Percentiles rank a stretch among this genome's conserved stretches.
Conservation (phyloP, 768 basidiomycete genomes). For the Boletus rubroflammeus region DNA sequence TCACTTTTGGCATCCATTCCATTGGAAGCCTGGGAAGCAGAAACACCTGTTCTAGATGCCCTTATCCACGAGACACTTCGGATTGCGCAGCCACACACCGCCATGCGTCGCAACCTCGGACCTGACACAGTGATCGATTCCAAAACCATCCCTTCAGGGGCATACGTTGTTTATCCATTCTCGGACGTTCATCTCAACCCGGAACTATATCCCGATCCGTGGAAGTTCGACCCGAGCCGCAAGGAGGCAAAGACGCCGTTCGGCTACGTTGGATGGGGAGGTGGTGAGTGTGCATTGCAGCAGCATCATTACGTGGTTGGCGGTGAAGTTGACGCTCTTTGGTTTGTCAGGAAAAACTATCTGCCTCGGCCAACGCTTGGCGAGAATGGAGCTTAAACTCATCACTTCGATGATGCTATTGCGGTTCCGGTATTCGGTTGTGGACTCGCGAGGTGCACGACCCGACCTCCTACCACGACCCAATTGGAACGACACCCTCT, state of each 20-base stretch:
- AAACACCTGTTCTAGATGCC: slow-evolving; percentile 67
- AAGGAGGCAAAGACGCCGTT: slow-evolving; percentile 50
- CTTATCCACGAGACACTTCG: slow-evolving; percentile 76
- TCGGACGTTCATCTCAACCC: slow-evolving; percentile 75
- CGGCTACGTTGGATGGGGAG: slow-evolving; percentile 75
- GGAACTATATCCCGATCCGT: slow-evolving; percentile 69
- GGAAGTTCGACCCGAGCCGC: slow-evolving; percentile 67
- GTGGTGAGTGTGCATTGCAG: slow-evolving; percentile 48
- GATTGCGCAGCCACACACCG: slow-evolving; percentile 74
- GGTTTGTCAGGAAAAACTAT: slow-evolving; percentile 54
- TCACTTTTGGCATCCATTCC: slow-evolving; percentile 56
- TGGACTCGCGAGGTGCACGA: slow-evolving; percentile 49
- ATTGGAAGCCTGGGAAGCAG: slow-evolving; percentile 64
- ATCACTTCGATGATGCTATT: slow-evolving; percentile 64
- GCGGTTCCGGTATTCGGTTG: slow-evolving; percentile 55
- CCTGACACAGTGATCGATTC: slow-evolving; percentile 67
- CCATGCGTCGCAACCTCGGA: slow-evolving; percentile 77
- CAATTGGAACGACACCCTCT: slow-evolving; percentile 75
- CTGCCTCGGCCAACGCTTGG: slow-evolving; percentile 73
- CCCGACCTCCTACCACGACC: slow-evolving; percentile 50
- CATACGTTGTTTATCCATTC: slow-evolving; percentile 77
- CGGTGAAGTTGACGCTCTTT: slow-evolving; percentile 7
- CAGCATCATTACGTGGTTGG: slow-evolving; percentile 17
- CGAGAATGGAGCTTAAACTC: slow-evolving; percentile 71
- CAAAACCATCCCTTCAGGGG: slow-evolving; percentile 66